phyloP scores from a whole-genome alignment of 177 flowering plant species.

The Vitis hybrid region DNA sequence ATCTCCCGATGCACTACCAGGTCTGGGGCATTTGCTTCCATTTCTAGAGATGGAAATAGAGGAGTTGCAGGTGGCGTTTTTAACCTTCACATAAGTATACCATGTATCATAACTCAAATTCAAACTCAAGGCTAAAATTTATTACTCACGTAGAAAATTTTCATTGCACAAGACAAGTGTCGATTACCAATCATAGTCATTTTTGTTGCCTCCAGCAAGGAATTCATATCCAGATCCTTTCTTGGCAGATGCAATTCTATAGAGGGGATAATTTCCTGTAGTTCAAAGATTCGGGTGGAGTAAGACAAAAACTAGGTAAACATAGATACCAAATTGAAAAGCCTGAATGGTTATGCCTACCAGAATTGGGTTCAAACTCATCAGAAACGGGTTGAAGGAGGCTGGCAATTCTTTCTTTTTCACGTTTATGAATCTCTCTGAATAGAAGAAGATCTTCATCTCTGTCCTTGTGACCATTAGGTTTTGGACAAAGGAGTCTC shows the following conservation, averaged over 20 bases:
- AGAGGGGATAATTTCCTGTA: slow-evolving; percentile 43
- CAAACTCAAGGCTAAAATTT: no score
- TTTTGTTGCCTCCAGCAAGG: slow-evolving; percentile 38
- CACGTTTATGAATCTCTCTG: slow-evolving; percentile 38
- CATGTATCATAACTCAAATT: background rate
- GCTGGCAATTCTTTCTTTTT: slow-evolving; percentile 28
- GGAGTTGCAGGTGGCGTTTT: slow-evolving; percentile 83
- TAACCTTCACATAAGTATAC: slow-evolving; percentile 30
- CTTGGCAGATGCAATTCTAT: slow-evolving; percentile 40
- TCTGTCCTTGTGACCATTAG: slow-evolving; percentile 18
- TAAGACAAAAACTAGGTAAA: background rate
- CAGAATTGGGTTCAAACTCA: slow-evolving; percentile 33
- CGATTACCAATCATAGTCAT: slow-evolving; percentile 59
- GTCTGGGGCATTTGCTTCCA: slow-evolving; percentile 52
- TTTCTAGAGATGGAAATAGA: slow-evolving; percentile 63
- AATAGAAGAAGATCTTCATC: slow-evolving; percentile 49
- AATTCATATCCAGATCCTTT: slow-evolving; percentile 36
- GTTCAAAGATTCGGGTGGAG: background rate
- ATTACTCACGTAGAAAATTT: no score
- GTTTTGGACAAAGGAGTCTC: background rate
- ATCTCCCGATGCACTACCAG: slow-evolving; percentile 42
- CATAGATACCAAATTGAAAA: no score
- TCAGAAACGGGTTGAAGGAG: slow-evolving; percentile 48
- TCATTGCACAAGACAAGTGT: background rate
- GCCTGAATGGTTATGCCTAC: background rate